Percentiles rank a stretch among this genome's conserved stretches.
Conservation (phyloP, 2,329 filamentous ascomycete species). For the Sporothrix brunneoviolacea region DNA sequence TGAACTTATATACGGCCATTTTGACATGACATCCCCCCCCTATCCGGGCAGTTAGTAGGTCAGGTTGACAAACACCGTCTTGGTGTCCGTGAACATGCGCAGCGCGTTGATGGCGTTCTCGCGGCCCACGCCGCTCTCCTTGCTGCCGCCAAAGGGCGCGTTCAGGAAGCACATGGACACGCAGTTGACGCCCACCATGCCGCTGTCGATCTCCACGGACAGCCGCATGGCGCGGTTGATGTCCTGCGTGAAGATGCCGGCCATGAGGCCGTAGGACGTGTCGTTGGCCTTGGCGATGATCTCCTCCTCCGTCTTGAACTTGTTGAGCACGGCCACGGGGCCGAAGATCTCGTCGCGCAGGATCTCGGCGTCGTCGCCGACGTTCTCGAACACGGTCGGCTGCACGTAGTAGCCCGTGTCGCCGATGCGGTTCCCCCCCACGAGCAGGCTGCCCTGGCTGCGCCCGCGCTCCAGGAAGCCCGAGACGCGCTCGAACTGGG, state of each 20-base stretch:
- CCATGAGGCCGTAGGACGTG: conserved; percentile 39
- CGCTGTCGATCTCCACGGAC: conserved; percentile 51
- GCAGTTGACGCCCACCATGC: conserved; percentile 64
- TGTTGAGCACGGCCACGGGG: conserved; percentile 47
- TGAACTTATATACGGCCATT: too few relatives aligned
- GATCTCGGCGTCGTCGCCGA: conserved; percentile 38
- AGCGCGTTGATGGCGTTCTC: conserved; percentile 43
- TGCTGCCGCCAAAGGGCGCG: conserved; percentile 44
- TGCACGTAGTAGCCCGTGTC: conserved; percentile 26
- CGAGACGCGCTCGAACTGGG: conserved; percentile 39
- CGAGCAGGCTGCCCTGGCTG: conserved; percentile 30
- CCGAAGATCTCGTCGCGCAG: conserved; percentile 52
- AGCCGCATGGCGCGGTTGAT: conserved; percentile 55
- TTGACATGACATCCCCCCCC: too few relatives aligned
- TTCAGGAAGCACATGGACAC: conserved; percentile 31
- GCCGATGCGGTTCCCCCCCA: conserved; percentile 33
- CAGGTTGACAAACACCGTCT: conserved; percentile 42
- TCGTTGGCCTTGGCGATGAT: conserved; percentile 49
- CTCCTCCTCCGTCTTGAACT: conserved; percentile 51
- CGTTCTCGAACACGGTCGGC: conserved; percentile 36
- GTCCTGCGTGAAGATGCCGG: conserved; percentile 53
- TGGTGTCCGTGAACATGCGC: conserved; percentile 41
- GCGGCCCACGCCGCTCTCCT: conserved; percentile 42
- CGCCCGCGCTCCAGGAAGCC: conserved; percentile 38
- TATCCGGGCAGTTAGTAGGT: too few relatives aligned